Percentiles rank a stretch among this genome's conserved stretches.
Evolutionary conservation across 73 alveolate genomes (phyloP).

Genomic region (Urostyla sp.): DNA sequence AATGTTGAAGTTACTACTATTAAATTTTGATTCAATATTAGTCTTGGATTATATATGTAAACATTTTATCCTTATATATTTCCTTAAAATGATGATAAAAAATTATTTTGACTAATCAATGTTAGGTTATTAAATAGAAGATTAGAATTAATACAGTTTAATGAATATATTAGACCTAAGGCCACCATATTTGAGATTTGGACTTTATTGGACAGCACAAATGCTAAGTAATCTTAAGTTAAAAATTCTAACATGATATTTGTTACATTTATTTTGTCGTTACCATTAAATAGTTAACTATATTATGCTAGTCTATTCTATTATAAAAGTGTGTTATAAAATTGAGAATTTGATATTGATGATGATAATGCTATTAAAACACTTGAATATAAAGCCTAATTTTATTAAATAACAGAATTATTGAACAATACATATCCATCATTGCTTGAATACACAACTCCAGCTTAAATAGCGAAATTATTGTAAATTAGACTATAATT

Average conservation of each 20-base stretch:
- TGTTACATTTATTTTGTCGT: conserved; percentile 13
- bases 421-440: background rate
- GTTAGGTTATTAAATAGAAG: background rate
- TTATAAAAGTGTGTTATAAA: background rate
- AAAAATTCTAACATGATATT: background rate
- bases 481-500: background rate
- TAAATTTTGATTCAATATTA: conserved; percentile 6
- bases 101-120: conserved; percentile 6
- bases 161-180: conserved; percentile 28
- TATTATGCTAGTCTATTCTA: background rate
- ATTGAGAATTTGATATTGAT: background rate
- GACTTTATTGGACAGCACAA: background rate
- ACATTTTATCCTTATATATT: conserved; percentile 13
- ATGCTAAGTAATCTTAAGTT: background rate
- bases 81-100: conserved; percentile 29
- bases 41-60: conserved; percentile 1
- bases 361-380: too few relatives aligned
- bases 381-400: background rate
- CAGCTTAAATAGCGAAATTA: conserved; percentile 10
- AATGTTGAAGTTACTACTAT: conserved; percentile 33
- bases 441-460: background rate
- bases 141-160: conserved; percentile 38
- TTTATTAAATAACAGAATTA: background rate
- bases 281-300: too few relatives aligned
- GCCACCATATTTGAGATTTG: conserved; percentile 10